Conservation (phyloP, 2,329 filamentous ascomycete genomes). For the Fusarium keratoplasticum region DNA sequence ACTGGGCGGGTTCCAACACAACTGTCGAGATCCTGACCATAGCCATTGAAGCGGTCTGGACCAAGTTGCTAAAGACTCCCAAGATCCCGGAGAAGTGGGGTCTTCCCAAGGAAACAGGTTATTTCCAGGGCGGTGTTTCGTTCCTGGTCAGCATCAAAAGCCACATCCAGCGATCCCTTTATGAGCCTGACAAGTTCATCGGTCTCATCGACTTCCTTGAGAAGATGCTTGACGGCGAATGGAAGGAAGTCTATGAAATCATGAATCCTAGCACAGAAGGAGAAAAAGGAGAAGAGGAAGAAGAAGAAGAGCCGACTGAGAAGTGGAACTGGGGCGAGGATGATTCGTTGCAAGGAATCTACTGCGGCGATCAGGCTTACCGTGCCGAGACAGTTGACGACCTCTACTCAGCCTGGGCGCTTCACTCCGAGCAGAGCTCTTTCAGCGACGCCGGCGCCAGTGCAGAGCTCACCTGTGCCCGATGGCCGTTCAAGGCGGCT, state of each 20-base stretch:
- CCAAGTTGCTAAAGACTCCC: background rate
- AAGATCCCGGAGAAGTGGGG: background rate
- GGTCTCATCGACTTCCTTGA: background rate
- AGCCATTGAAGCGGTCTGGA: background rate
- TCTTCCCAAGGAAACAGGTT: background rate
- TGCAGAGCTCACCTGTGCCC: background rate
- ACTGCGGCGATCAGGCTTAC: conserved; percentile 18
- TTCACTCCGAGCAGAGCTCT: background rate
- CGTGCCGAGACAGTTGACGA: conserved; percentile 11
- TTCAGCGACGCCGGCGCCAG: background rate
- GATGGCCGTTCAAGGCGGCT: background rate
- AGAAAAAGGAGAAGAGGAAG: background rate
- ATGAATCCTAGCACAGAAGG: background rate
- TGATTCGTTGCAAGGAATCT: background rate
- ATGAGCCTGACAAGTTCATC: background rate
- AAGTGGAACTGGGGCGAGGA: conserved; percentile 16
- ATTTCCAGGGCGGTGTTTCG: background rate
- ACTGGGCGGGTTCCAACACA: conserved; percentile 3
- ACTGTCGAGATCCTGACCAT: background rate
- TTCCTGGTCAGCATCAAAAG: background rate
- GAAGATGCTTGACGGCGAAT: background rate
- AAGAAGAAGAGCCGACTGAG: background rate
- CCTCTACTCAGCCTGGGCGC: conserved; percentile 5
- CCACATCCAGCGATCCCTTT: background rate
- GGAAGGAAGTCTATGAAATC: background rate